Conservation (phyloP, 805 yeast genomes). For the Candida nitratophila region DNA sequence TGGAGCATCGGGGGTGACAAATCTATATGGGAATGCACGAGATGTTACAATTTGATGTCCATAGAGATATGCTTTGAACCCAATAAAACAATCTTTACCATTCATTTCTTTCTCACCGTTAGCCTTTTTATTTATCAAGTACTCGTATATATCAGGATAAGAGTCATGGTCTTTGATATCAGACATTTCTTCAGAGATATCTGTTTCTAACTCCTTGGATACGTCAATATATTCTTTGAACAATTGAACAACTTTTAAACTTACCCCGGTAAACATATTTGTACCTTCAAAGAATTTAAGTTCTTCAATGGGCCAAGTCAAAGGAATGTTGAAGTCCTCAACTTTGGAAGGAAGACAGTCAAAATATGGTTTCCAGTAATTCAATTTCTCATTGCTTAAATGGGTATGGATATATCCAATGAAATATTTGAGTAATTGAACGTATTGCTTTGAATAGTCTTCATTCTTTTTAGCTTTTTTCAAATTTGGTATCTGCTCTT, state of each 20-base stretch:
- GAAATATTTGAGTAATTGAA: neutral
- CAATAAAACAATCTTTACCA: neutral
- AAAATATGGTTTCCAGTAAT: slow-evolving; percentile 28
- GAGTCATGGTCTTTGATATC: slow-evolving; percentile 1
- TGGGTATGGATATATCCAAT: neutral
- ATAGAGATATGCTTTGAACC: slow-evolving; percentile 65
- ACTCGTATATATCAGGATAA: slow-evolving; percentile 24
- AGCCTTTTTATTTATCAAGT: neutral
- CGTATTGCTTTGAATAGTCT: slow-evolving; percentile 6
- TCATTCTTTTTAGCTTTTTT: slow-evolving; percentile 3
- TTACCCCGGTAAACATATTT: slow-evolving; percentile 47
- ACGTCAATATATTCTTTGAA: slow-evolving; percentile 46
- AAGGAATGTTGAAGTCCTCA: slow-evolving; percentile 43
- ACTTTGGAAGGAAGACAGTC: slow-evolving; percentile 32
- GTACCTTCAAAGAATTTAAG: slow-evolving; percentile 16
- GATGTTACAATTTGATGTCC: slow-evolving; percentile 65
- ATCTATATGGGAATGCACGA: slow-evolving; percentile 71
- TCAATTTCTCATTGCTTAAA: neutral
- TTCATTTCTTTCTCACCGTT: no score
- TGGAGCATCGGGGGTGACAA: slow-evolving; percentile 42
- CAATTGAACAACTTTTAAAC: slow-evolving; percentile 33
- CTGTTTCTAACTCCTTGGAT: neutral
- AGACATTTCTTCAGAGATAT: neutral
- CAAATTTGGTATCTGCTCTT: neutral
- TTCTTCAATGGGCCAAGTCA: slow-evolving; percentile 50